phyloP scores from a whole-genome alignment of 139 green algal species.

The Micromonas pusilla region DNA sequence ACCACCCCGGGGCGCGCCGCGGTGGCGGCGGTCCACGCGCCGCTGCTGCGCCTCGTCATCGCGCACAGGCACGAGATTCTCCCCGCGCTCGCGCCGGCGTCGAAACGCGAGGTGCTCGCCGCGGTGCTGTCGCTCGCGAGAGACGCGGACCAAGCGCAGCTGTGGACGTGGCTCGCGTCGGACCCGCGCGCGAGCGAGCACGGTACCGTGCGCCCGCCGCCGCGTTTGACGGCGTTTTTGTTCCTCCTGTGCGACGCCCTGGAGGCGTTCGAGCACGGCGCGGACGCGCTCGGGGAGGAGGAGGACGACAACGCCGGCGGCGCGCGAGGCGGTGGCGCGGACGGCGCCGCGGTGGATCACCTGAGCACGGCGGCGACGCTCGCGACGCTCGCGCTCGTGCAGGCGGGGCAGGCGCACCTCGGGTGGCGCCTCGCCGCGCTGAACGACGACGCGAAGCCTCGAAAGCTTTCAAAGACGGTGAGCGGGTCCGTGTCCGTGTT shows the following conservation, averaged over 20 bases:
- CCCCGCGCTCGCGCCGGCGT: background rate
- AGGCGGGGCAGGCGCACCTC: background rate
- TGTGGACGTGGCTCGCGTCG: slow-evolving; percentile 2
- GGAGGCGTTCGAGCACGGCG: background rate
- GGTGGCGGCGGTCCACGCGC: slow-evolving; percentile 12
- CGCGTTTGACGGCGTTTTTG: background rate
- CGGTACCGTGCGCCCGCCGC: too few relatives aligned
- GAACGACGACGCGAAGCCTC: background rate
- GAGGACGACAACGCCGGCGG: too few relatives aligned
- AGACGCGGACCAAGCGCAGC: slow-evolving; percentile 2
- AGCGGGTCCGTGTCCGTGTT: background rate
- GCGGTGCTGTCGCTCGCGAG: background rate
- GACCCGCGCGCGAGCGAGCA: background rate
- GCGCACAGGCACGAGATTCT: background rate
- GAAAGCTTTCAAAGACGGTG: too few relatives aligned
- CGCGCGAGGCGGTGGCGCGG: too few relatives aligned
- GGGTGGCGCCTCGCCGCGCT: background rate
- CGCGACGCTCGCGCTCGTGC: background rate
- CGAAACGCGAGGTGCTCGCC: background rate
- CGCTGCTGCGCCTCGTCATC: background rate
- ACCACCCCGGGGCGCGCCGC: background rate
- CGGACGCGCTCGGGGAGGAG: background rate
- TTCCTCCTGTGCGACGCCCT: background rate
- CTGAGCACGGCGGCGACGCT: background rate
- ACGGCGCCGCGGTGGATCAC: too few relatives aligned